These are phyloP conservation scores for Epithele typhae DNA, from an alignment of 768 basidiomycete species.

Conservation along the genomic window DNA sequence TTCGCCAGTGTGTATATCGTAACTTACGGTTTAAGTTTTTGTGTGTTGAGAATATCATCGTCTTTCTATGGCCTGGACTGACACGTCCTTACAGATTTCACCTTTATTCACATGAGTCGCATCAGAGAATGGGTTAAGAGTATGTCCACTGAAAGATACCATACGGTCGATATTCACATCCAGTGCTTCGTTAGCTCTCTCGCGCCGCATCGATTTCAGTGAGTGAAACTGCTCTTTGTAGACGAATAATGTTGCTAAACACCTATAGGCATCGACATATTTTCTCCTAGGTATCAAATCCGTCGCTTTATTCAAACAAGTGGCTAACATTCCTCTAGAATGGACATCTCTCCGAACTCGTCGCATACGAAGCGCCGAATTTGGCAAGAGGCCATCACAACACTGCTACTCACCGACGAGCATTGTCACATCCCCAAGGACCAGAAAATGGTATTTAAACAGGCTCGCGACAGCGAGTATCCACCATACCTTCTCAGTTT, in stretches of 20 bases:
- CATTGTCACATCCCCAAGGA: slow-evolving; percentile 54
- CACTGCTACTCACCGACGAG: slow-evolving; percentile 57
- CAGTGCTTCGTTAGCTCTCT: slow-evolving; percentile 36
- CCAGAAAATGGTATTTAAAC: slow-evolving; percentile 55
- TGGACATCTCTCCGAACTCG: slow-evolving; percentile 54
- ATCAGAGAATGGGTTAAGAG: slow-evolving; percentile 59
- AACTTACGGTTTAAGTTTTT: slow-evolving; percentile 66
- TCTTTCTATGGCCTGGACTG: not conserved
- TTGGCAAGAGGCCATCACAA: slow-evolving; percentile 74
- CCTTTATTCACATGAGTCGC: slow-evolving; percentile 47
- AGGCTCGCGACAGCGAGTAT: slow-evolving; percentile 51
- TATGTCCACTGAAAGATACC: slow-evolving; percentile 27
- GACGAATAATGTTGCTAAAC: not conserved
- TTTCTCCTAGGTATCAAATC: slow-evolving; percentile 70
- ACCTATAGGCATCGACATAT: slow-evolving; percentile 65
- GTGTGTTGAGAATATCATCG: slow-evolving; percentile 34
- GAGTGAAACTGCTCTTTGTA: slow-evolving; percentile 24
- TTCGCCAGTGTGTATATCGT: slow-evolving; percentile 40
- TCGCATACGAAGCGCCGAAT: slow-evolving; percentile 65
- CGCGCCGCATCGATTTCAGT: slow-evolving; percentile 74
- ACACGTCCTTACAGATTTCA: slow-evolving; percentile 60
- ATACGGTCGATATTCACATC: not conserved
- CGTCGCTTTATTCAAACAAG: too few relatives aligned
- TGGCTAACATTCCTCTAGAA: slow-evolving; percentile 29
- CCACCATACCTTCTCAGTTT: slow-evolving; percentile 72